Percentiles rank a stretch among this genome's conserved stretches.
These are phyloP conservation scores for Sporothrix mexicana DNA, from an alignment of 2,329 filamentous ascomycete genomes.

Conservation along the genomic window DNA sequence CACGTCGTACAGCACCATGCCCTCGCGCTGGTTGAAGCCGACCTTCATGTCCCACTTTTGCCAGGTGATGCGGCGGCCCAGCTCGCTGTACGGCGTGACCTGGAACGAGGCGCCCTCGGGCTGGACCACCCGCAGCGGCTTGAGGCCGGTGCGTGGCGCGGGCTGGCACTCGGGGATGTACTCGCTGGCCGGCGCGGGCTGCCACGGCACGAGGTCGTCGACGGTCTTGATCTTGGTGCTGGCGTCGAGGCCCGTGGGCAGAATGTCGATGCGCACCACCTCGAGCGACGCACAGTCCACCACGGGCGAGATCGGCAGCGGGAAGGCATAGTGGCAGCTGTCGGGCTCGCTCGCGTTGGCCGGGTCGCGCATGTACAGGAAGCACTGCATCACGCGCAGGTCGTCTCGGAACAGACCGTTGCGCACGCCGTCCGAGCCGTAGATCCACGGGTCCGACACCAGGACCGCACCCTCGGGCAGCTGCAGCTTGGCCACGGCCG, in stretches of 20 bases:
- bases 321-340: conserved; percentile 65
- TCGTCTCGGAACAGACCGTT: conserved; percentile 36
- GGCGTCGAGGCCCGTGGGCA: conserved; percentile 59
- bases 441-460: conserved; percentile 69
- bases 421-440: conserved; percentile 57
- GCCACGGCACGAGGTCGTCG: conserved; percentile 44
- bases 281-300: conserved; percentile 57
- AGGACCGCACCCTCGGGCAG: conserved; percentile 65
- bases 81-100: conserved; percentile 47
- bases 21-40: conserved; percentile 72
- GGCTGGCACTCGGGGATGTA: conserved; percentile 48
- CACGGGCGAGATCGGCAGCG: conserved; percentile 64
- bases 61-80: conserved; percentile 59
- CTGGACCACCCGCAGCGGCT: conserved; percentile 54
- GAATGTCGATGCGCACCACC: conserved; percentile 49
- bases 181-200: conserved; percentile 48
- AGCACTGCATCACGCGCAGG: conserved; percentile 60
- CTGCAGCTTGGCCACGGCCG: conserved; percentile 66
- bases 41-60: conserved; percentile 74
- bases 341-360: conserved; percentile 64
- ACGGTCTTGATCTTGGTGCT: conserved; percentile 43
- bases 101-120: conserved; percentile 49
- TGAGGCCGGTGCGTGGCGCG: conserved; percentile 53
- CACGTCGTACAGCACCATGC: conserved; percentile 72
- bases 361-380: conserved; percentile 69